Conservation (phyloP, 2,329 filamentous ascomycete genomes). For the Teratosphaeriaceae sp. region DNA sequence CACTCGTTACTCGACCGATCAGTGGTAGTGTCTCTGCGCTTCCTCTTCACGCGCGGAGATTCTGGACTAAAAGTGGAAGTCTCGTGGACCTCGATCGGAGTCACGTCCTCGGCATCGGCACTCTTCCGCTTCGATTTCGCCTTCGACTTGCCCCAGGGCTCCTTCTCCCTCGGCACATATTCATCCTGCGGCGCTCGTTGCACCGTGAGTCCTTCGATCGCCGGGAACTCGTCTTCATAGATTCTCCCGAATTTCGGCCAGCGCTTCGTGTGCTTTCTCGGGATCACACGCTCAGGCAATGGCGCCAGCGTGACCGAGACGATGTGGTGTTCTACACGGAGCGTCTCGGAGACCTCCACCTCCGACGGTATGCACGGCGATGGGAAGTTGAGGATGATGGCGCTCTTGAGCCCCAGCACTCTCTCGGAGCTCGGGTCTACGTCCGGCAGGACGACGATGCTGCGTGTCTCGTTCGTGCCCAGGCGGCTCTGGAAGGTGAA, state of each 20-base stretch:
- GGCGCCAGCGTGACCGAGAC: neutral
- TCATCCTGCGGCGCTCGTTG: constrained; percentile 6
- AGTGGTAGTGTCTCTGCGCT: neutral
- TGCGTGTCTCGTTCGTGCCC: constrained; percentile 44
- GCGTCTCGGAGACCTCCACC: constrained; percentile 32
- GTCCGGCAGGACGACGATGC: constrained; percentile 43
- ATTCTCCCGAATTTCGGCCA: too few species aligned
- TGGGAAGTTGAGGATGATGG: constrained; percentile 42
- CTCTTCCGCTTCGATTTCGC: too few species aligned
- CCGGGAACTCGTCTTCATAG: constrained; percentile 7
- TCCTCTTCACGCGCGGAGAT: too few species aligned
- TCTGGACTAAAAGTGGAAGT: neutral
- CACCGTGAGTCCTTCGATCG: constrained; percentile 7
- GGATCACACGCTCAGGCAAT: neutral
- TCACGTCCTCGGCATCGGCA: too few species aligned
- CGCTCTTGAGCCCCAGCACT: constrained; percentile 44
- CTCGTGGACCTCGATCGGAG: constrained; percentile 12
- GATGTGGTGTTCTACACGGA: constrained; percentile 10
- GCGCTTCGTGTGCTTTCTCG: neutral
- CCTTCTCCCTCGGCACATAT: neutral
- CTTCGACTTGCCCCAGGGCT: neutral
- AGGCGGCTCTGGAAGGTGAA: constrained; percentile 46
- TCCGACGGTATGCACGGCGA: constrained; percentile 40
- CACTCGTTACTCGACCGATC: neutral
- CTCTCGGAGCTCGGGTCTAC: constrained; percentile 38